Evolutionary conservation across 352 stramenopile genomes (phyloP).

Genomic region (Globisporangium yorkense): DNA sequence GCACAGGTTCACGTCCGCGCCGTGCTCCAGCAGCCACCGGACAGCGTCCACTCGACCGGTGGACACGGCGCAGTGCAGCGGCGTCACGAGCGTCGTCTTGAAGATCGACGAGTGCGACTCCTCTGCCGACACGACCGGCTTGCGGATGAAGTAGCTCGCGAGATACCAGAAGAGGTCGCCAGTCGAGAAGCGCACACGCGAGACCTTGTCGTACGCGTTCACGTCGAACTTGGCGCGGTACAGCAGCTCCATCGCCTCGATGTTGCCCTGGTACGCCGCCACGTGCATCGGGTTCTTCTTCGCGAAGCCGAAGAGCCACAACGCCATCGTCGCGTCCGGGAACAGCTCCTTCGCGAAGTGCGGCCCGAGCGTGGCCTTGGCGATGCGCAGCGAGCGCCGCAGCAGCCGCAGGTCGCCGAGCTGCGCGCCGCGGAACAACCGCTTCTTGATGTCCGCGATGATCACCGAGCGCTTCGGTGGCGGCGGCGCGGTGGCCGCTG

Average conservation of each 20-base stretch:
- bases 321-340: constrained; percentile 52
- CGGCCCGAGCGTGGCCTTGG: constrained; percentile 37
- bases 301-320: constrained; percentile 66
- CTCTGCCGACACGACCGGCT: constrained; percentile 58
- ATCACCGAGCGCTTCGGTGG: constrained; percentile 24
- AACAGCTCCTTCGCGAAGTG: constrained; percentile 63
- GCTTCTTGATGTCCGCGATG: constrained; percentile 55
- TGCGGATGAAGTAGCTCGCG: constrained; percentile 60
- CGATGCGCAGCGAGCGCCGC: constrained; percentile 48
- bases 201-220: constrained; percentile 80
- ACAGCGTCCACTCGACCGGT: constrained; percentile 66
- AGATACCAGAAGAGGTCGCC: constrained; percentile 83
- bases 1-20: constrained; percentile 71
- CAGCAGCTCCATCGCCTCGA: constrained; percentile 64
- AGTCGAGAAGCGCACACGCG: constrained; percentile 64
- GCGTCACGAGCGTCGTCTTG: constrained; percentile 75
- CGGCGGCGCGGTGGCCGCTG: constrained; percentile 1
- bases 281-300: constrained; percentile 86
- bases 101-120: constrained; percentile 79
- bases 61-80: constrained; percentile 71
- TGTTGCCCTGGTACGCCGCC: constrained; percentile 72
- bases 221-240: constrained; percentile 48
- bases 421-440: constrained; percentile 67
- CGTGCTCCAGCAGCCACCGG: constrained; percentile 60
- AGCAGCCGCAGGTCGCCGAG: constrained; percentile 59